Percentiles rank a stretch among this genome's conserved stretches.
phyloP scores from a whole-genome alignment of 75 land plant species.

The Cunninghamia lanceolata region DNA sequence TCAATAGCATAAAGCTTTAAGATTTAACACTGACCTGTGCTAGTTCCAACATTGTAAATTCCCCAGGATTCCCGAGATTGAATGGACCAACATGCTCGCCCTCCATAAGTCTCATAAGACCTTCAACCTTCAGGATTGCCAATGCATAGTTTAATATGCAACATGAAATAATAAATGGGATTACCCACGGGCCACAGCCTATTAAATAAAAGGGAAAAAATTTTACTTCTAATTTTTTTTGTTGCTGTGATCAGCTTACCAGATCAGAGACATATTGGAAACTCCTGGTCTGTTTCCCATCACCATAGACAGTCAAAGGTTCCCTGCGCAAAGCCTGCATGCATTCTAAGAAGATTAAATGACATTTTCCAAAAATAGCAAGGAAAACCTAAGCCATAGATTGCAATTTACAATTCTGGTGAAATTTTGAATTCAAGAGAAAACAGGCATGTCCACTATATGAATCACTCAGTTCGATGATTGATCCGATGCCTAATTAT shows the following conservation, averaged over 20 bases:
- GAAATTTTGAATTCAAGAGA: too few species aligned
- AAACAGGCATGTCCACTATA: neutral
- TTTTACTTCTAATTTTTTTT: neutral
- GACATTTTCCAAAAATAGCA: neutral
- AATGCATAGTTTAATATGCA: neutral
- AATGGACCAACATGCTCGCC: conserved; percentile 90
- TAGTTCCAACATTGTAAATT: conserved; percentile 88
- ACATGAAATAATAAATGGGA: neutral
- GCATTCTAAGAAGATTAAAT: neutral
- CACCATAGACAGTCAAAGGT: conserved; percentile 79
- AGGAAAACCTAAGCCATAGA: too few species aligned
- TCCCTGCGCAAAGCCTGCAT: conserved; percentile 70
- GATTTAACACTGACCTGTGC: conserved; percentile 40
- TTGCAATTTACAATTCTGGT: neutral
- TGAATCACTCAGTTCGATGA: neutral
- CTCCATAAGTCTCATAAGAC: conserved; percentile 85
- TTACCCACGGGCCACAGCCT: neutral
- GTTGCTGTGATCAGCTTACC: conserved; percentile 25
- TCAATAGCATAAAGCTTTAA: neutral
- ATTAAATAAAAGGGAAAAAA: neutral
- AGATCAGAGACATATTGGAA: conserved; percentile 76
- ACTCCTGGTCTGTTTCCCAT: conserved; percentile 77
- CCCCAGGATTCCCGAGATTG: conserved; percentile 90
- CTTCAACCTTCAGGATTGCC: conserved; percentile 55
- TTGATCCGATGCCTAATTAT: neutral